Evolutionary conservation across 148 eudicot genomes (phyloP), one percentile per base, ranked within the genome.

Genomic region (Cornus controversa): DNA sequence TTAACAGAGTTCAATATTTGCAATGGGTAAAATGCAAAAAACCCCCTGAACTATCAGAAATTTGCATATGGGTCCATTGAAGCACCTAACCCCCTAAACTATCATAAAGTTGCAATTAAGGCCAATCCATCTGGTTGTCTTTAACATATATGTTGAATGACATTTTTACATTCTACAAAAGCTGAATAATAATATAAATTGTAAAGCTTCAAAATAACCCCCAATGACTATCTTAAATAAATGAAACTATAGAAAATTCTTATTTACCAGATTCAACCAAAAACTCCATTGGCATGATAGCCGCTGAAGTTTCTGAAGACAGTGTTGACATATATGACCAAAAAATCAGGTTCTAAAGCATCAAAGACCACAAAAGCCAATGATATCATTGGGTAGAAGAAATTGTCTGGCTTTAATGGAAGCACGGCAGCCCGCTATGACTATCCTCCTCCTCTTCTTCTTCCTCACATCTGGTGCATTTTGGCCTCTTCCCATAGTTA

Each of bases 341-440:
- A 96, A 42, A 71, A 89, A 84, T 91, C 98, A 16, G 80, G 81
- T 60, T 93, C 98, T 69, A 91, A 47, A 8, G 93, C 91, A 82
- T 93, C 98, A 14, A 89, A 91, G 0, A 91, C 98, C 7, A 93
- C 94, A 13, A 91, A 86, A 40, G 98, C 82, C 8, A 96, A 78
- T 1, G 93, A 91, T 25, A 66, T 75, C 69, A 80, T 75, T 36
- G 88, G 89, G 58, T 73, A 84, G 58, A 78, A 85, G 31, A 75
- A 78, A 60, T 31, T 65, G 20, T 40, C 68, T 10, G 36, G 79
- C 77, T 78, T 75, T 74, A 75, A 50, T 28, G 28, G 63, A 6
- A 76, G 74, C 47, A 69, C 86, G 6, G 3, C 37, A 74, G 10
- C 71, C 34, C 79, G 4, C 40, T 54, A 15, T 73, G 58, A 66